Evolutionary conservation across 1,284 basidiomycete genomes (phyloP).

Genomic region (Chalciporus sp.): DNA sequence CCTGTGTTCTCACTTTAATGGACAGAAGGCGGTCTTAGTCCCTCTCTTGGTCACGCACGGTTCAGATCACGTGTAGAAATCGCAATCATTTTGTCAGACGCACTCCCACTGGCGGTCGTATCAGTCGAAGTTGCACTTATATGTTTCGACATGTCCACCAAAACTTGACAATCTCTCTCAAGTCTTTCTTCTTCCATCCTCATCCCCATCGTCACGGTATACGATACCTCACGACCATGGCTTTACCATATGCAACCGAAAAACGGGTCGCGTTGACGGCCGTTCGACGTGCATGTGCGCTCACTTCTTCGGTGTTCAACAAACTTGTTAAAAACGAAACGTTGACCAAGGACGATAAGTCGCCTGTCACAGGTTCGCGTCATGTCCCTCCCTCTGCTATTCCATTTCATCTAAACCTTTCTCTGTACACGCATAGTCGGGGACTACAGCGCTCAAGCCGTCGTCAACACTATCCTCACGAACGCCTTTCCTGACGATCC

Average conservation of each 20-base stretch:
- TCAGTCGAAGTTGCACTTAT: no score
- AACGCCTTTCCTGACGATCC: slow-evolving; percentile 83
- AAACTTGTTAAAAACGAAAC: slow-evolving; percentile 87
- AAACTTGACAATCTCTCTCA: slow-evolving; percentile 1
- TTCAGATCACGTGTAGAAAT: no score
- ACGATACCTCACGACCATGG: slow-evolving; percentile 15
- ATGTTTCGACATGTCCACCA: slow-evolving; percentile 25
- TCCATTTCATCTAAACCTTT: not conserved
- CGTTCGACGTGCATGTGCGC: slow-evolving; percentile 83
- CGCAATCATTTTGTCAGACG: slow-evolving; percentile 23
- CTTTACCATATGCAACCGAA: slow-evolving; percentile 47
- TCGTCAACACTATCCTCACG: slow-evolving; percentile 79
- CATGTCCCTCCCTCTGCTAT: no score
- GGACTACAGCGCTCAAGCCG: slow-evolving; percentile 89
- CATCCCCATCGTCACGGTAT: not conserved
- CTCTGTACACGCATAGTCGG: slow-evolving; percentile 60
- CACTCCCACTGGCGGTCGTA: not conserved
- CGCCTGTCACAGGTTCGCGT: slow-evolving; percentile 86
- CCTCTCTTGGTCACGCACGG: no score
- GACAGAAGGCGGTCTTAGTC: no score
- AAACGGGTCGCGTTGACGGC: slow-evolving; percentile 84
- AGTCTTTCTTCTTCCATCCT: not conserved
- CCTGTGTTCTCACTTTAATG: no score
- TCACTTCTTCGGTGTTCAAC: slow-evolving; percentile 88
- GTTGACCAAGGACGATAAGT: slow-evolving; percentile 91